Conservation (phyloP, 2,329 filamentous ascomycete species). For the Venturiaceae sp. region DNA sequence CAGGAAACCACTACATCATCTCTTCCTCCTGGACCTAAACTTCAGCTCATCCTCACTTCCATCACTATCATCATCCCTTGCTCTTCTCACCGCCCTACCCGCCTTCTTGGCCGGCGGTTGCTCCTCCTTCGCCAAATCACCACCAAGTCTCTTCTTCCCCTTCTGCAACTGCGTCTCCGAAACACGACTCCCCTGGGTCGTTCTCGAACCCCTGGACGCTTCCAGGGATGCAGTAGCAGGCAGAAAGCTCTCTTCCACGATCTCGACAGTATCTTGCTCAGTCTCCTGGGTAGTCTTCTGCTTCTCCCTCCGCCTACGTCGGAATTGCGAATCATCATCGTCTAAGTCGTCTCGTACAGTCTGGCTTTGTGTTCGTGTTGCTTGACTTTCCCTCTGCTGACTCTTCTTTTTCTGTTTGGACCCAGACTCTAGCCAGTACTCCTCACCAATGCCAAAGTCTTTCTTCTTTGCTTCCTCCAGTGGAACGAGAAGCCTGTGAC, state of each 20-base stretch:
- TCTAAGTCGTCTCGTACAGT: background rate
- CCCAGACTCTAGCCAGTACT: slow-evolving; percentile 57
- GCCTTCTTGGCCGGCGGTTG: slow-evolving; percentile 5
- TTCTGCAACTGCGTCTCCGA: background rate
- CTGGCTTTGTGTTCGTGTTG: background rate
- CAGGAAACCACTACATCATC: slow-evolving; percentile 9
- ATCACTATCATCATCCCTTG: slow-evolving; percentile 25
- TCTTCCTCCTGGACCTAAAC: slow-evolving; percentile 43
- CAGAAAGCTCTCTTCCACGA: background rate
- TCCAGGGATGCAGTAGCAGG: background rate
- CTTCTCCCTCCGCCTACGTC: background rate
- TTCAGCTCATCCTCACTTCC: slow-evolving; percentile 49
- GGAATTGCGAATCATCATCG: slow-evolving; percentile 1
- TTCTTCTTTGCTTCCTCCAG: slow-evolving; percentile 64
- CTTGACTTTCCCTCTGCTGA: background rate
- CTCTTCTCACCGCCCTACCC: background rate
- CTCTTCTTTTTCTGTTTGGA: slow-evolving; percentile 3
- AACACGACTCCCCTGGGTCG: background rate
- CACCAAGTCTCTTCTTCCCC: slow-evolving; percentile 12
- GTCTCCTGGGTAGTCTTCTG: background rate
- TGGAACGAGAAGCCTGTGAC: slow-evolving; percentile 54
- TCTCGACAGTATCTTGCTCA: background rate
- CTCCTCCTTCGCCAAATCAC: background rate
- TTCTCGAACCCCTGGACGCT: background rate
- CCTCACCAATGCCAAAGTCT: slow-evolving; percentile 63